phyloP scores from a whole-genome alignment of 2,329 filamentous ascomycete species.

The Verticillium albo-atrum region DNA sequence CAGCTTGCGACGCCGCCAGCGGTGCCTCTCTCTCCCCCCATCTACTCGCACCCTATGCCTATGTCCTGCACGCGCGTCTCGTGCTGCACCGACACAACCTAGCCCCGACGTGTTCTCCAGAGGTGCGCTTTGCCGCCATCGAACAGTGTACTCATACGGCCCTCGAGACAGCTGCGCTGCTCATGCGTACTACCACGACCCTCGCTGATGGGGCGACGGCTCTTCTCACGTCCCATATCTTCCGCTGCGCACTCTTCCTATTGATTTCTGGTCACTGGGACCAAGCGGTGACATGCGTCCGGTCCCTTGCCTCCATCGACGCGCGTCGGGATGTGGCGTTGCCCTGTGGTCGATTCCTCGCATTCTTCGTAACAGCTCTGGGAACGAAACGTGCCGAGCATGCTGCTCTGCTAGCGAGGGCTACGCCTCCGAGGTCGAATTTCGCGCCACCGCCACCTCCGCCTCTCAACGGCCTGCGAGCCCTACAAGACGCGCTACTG shows the following conservation, averaged over 20 bases:
- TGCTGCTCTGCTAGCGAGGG: conserved; percentile 26
- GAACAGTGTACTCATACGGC: conserved; percentile 72
- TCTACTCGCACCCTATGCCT: conserved; percentile 69
- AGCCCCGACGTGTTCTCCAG: conserved; percentile 61
- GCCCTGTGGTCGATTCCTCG: conserved; percentile 75
- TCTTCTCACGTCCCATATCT: conserved; percentile 77
- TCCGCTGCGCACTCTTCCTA: conserved; percentile 79
- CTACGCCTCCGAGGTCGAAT: conserved; percentile 23
- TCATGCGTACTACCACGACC: conserved; percentile 60
- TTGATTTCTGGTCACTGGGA: conserved; percentile 70
- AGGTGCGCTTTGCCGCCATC: conserved; percentile 66
- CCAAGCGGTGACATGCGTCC: conserved; percentile 67
- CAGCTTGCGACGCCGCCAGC: conserved; percentile 65
- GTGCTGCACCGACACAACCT: conserved; percentile 87
- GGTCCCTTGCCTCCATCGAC: conserved; percentile 66
- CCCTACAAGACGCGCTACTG: conserved; percentile 31
- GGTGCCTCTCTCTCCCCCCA: conserved; percentile 66
- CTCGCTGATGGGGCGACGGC: conserved; percentile 66
- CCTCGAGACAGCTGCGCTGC: conserved; percentile 72
- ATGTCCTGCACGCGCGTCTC: conserved; percentile 79
- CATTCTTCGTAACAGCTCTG: conserved; percentile 73
- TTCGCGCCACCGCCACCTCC: conserved; percentile 21
- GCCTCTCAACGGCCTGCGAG: conserved; percentile 15
- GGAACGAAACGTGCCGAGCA: conserved; percentile 49
- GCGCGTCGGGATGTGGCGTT: conserved; percentile 67